Base-by-base conservation (phyloP, 1,284 basidiomycete species). In the Ceratobasidium sp. region DNA sequence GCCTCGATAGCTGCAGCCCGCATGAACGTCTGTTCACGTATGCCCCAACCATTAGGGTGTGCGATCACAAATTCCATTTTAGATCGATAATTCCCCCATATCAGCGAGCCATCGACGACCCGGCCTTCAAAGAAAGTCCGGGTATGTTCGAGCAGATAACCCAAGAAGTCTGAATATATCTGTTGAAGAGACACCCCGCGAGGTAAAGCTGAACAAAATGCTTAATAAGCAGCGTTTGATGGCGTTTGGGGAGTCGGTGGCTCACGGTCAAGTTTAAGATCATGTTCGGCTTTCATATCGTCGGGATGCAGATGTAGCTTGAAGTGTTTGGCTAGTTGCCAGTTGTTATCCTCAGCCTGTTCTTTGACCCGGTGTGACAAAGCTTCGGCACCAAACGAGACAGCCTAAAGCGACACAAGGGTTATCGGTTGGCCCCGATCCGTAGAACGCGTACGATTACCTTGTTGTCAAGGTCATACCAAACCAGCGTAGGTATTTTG, bases 21-120 rank as follows among this genome's bases (percentile, higher is more conserved):
- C 7, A 75, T 29, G 24, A 77, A 59, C 9, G 43, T 19, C 49
- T 77, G 77, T 22, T 77, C 61, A 13, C 24, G 48, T 8, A 58
- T 51, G 14, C 61, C 72, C 77, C 77, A 77, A 1, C 74, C 75
- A 27, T 74, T 75, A 0, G 77, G 77, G n/a, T 75, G 76, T 3
- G 77, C 54, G 16, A 77, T 51, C 5, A 77, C 43, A 27, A 77
- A 24, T 14, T 66, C 54, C 53, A 74, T 54, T 5, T 49, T 24
- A 1, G 56, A 4, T 5, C 46, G 19, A n/a, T 76, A 48, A 7
- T 48, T 19, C 11, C 31, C 22, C 76, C 74, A 75, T 46, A 74
- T 56, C 19, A 39, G 22, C 6, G 19, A 19, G 7, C 77, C 76
- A 29, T 72, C 51, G 19, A 62, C 9, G 1, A 74, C 61, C 2